These are phyloP conservation scores for Solanum gracilifrons DNA, from an alignment of 257 asterid species.

Conservation along the genomic window DNA sequence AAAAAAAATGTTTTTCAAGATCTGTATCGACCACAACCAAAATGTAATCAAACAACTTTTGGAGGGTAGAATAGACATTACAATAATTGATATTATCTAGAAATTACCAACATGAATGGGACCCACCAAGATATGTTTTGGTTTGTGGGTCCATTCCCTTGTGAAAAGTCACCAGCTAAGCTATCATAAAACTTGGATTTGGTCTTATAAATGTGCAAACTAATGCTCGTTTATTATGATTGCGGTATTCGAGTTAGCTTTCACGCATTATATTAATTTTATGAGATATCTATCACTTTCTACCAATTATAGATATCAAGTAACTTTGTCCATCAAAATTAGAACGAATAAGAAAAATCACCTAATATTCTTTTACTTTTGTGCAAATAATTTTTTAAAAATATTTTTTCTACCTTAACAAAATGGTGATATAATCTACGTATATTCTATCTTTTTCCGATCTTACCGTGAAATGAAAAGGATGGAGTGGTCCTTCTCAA, in stretches of 20 bases:
- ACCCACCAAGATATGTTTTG: not conserved
- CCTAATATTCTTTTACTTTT: no score
- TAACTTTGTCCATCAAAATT: accelerated
- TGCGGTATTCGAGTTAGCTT: accelerated
- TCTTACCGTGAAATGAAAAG: not conserved
- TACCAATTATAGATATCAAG: accelerated
- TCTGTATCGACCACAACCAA: not conserved
- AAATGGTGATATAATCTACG: no score
- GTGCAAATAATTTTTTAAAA: no score
- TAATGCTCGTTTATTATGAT: no score
- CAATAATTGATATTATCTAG: not conserved
- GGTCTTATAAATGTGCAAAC: not conserved
- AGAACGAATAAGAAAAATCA: no score
- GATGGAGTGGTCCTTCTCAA: not conserved
- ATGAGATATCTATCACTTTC: accelerated
- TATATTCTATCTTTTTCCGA: no score
- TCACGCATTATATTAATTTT: no score
- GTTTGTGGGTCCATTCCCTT: not conserved
- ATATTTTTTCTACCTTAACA: no score
- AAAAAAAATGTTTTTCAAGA: not conserved
- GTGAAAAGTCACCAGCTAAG: not conserved
- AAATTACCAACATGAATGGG: not conserved
- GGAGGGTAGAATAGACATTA: not conserved
- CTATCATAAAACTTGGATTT: not conserved
- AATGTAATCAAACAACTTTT: not conserved